Evolutionary conservation across 192 early-diverging fungal species (phyloP).

Genomic region (Mortierella antarctica): DNA sequence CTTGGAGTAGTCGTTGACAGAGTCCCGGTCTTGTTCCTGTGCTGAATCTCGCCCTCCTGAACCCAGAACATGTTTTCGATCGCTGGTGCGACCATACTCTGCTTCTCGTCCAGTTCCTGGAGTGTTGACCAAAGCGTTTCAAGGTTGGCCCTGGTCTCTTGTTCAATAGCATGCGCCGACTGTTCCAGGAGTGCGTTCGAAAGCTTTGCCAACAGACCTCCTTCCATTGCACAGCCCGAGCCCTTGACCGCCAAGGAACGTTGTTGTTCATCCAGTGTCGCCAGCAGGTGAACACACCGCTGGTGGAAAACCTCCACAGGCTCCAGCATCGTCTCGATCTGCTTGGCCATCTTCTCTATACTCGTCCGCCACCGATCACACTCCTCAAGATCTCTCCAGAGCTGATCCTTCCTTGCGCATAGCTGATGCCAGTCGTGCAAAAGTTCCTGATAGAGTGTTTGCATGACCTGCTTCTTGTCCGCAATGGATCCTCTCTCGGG

Average conservation of each 20-base stretch:
- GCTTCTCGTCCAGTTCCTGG: constrained; percentile 49
- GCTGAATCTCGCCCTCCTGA: constrained; percentile 49
- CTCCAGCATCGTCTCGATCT: constrained; percentile 50
- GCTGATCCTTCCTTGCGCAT: constrained; percentile 32
- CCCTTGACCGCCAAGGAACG: neutral
- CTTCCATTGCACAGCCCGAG: neutral
- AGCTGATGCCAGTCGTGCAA: constrained; percentile 19
- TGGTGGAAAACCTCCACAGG: constrained; percentile 50
- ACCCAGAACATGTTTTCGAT: constrained; percentile 56
- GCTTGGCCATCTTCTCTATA: constrained; percentile 50
- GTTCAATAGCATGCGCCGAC: neutral
- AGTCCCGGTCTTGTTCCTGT: constrained; percentile 14
- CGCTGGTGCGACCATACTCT: constrained; percentile 22
- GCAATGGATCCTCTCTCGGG: constrained; percentile 27
- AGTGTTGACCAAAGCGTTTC: constrained; percentile 23
- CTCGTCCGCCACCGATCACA: constrained; percentile 44
- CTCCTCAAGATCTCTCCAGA: constrained; percentile 43
- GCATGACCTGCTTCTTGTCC: constrained; percentile 30
- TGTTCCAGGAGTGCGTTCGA: neutral
- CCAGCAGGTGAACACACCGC: constrained; percentile 39
- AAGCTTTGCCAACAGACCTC: neutral
- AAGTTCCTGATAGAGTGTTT: constrained; percentile 20
- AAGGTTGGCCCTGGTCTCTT: constrained; percentile 6
- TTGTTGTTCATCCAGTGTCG: constrained; percentile 17
- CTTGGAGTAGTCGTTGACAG: constrained; percentile 25